Base-by-base conservation (phyloP, 768 basidiomycete genomes). In the Neoboletus subvelutipes region DNA sequence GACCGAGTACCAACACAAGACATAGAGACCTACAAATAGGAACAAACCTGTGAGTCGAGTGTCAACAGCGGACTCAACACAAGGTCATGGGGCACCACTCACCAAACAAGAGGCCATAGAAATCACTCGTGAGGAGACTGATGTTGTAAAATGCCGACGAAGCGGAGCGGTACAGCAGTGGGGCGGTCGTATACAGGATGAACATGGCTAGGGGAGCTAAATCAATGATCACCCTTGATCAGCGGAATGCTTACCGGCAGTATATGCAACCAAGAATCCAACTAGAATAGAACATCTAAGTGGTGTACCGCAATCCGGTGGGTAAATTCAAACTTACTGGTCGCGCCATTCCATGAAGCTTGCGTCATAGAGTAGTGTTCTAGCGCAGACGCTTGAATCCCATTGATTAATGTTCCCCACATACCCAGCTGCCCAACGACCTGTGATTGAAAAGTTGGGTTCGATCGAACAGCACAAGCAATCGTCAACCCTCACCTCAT, bases 131-230 rank as follows among this genome's bases (percentile, higher is more conserved):
- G n/a, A 94, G 81, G 11, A 94, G 72, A 63, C 87, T 89, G 60
- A 94, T 78, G 67, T 94, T 94, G 74, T 85, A 94, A 75, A 85
- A 94, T 8, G 89, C 83, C 18, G 90, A 91, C 1, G 92, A 93
- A 13, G 92, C 87, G 71, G 90, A 79, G 55, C 92, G 87, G 72
- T 94, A 94, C 40, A 94, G 72, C 61, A 93, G 60, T n/a, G 92
- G 92, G 4, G 92, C 89, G 45, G 88, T 82, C 37, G 91, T 93
- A 67, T 94, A 94, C 50, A 94, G 71, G 59, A 92, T 86, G 55
- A 90, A 77, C 92, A 94, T 88, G 1, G 92, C 90, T 81, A 39
- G 29, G 6, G 22, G 40, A 22, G n/a, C 36, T 1, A 50, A 20
- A 17, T 69, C 34, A 64, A 49, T 15, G 0, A 28, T 40, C 13